A percentile compares a stretch with the other conserved stretches of the same genome.
phyloP scores from a whole-genome alignment of 257 asterid species.

The Petunia secreta region DNA sequence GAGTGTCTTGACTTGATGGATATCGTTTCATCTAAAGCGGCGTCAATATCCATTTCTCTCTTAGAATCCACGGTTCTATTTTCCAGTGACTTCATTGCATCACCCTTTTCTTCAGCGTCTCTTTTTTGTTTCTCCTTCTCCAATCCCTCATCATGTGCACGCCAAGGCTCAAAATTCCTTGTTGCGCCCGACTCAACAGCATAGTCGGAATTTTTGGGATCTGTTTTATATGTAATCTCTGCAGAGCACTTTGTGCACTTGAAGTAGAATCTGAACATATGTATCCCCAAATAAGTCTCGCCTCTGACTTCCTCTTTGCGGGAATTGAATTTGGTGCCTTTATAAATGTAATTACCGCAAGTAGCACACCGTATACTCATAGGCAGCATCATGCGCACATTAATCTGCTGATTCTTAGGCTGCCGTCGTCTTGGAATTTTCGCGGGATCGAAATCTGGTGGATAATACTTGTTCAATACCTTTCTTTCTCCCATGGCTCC shows the following conservation, averaged over 20 bases:
- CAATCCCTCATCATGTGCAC: slow-evolving; percentile 70
- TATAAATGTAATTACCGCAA: too few species aligned
- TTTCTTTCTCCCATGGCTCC: too few species aligned
- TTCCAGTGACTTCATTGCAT: slow-evolving; percentile 92
- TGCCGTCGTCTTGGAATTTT: too few species aligned
- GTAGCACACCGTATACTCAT: too few species aligned
- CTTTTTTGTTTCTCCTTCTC: slow-evolving; percentile 61
- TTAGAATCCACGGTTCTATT: slow-evolving; percentile 79
- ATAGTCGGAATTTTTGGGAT: slow-evolving; percentile 89
- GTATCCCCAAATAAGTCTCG: slow-evolving; percentile 79
- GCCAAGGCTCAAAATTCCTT: slow-evolving; percentile 90
- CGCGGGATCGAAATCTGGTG: too few species aligned
- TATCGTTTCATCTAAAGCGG: slow-evolving; percentile 83
- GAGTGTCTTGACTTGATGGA: slow-evolving; percentile 89
- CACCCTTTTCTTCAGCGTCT: slow-evolving; percentile 85
- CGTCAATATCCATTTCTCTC: slow-evolving; percentile 82
- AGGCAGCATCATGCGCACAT: too few species aligned
- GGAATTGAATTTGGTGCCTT: too few species aligned
- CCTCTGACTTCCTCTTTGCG: too few species aligned
- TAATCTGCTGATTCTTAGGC: too few species aligned
- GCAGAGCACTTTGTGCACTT: slow-evolving; percentile 85
- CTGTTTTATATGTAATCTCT: slow-evolving; percentile 80
- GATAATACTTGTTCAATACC: too few species aligned
- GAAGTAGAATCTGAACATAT: slow-evolving; percentile 77
- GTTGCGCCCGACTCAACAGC: slow-evolving; percentile 80